Evolutionary conservation across 2,329 filamentous ascomycete species (phyloP).

Genomic region (Claviceps citrina): DNA sequence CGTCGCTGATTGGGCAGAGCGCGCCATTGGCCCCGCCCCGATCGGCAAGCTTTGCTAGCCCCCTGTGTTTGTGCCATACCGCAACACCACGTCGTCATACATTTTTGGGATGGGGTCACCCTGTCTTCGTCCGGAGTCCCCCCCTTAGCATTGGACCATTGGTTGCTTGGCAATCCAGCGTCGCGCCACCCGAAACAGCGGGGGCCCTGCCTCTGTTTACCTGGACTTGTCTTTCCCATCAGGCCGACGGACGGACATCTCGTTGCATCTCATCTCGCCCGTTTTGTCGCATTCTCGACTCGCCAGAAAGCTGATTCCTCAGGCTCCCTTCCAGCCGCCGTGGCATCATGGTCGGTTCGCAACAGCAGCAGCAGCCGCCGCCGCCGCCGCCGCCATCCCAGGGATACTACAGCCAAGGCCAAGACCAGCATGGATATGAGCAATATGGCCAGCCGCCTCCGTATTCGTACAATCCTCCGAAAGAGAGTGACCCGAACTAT

Average conservation of each 20-base stretch:
- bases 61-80: too few species aligned
- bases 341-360: constrained; percentile 2
- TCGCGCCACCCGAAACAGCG: too few species aligned
- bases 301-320: too few species aligned
- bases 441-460: constrained; percentile 17
- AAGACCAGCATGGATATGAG: constrained; percentile 12
- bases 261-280: not conserved
- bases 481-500: constrained; percentile 30
- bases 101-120: too few species aligned
- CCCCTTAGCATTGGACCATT: too few species aligned
- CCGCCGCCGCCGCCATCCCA: constrained; percentile 9
- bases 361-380: constrained; percentile 1
- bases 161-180: not conserved
- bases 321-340: not conserved
- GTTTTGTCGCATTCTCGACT: not conserved
- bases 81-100: too few species aligned
- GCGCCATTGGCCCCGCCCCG: too few species aligned
- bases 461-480: constrained; percentile 22
- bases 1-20: too few species aligned
- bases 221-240: not conserved
- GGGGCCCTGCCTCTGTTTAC: not conserved
- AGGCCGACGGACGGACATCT: too few species aligned
- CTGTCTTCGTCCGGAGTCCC: too few species aligned
- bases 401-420: constrained; percentile 6
- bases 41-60: too few species aligned